phyloP scores from a whole-genome alignment of 371 early-diverging fungal species.

The Dinochytrium kinnereticum region DNA sequence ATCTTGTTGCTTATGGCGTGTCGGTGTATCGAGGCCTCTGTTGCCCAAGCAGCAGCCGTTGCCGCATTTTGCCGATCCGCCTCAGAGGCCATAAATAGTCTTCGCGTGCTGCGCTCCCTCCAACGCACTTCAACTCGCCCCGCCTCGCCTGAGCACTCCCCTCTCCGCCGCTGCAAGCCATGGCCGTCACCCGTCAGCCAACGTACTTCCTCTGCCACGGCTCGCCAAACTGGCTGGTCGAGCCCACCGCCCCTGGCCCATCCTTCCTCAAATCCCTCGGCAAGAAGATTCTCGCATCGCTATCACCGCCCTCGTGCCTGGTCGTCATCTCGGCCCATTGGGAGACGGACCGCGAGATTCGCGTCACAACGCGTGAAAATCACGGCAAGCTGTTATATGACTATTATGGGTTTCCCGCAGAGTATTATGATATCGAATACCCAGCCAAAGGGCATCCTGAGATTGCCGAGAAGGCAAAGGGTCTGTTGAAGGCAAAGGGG shows the following conservation, averaged over 20 bases:
- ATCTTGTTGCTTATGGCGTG: too few relatives aligned
- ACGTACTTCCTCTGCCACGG: slow-evolving; percentile 40
- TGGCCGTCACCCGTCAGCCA: too few relatives aligned
- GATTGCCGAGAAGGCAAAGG: slow-evolving; percentile 39
- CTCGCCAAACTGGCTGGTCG: slow-evolving; percentile 29
- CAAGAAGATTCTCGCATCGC: slow-evolving; percentile 14
- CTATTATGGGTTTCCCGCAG: slow-evolving; percentile 54
- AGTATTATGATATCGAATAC: slow-evolving; percentile 50
- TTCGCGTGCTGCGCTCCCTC: too few relatives aligned
- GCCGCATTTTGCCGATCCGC: too few relatives aligned
- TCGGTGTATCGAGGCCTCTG: too few relatives aligned
- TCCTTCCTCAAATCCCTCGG: slow-evolving; percentile 29
- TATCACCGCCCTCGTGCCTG: slow-evolving; percentile 34
- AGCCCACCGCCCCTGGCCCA: slow-evolving; percentile 21
- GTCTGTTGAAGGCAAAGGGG: slow-evolving; percentile 34
- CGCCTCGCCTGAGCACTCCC: too few relatives aligned
- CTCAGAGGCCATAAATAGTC: too few relatives aligned
- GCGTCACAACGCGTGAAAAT: slow-evolving; percentile 22
- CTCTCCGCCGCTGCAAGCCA: too few relatives aligned
- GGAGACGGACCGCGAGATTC: slow-evolving; percentile 40
- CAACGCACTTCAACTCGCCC: too few relatives aligned
- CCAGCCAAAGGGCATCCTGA: slow-evolving; percentile 43
- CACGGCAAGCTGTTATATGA: slow-evolving; percentile 49
- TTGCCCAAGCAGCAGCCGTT: too few relatives aligned
- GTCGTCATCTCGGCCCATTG: slow-evolving; percentile 54